Conservation (phyloP, 2,329 filamentous ascomycete species). For the Claviceps purpurea region DNA sequence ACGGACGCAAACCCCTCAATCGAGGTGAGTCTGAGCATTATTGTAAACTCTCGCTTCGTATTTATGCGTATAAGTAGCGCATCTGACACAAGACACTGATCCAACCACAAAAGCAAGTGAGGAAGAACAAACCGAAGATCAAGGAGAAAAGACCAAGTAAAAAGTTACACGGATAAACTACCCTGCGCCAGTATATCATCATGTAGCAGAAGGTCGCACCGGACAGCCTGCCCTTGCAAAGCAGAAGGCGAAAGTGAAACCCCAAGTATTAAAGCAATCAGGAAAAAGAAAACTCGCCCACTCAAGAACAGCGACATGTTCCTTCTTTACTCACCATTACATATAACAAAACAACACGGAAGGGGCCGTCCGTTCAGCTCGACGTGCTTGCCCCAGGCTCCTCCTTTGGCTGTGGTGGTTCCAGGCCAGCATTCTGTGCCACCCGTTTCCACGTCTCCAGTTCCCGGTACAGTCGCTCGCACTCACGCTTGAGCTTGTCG, state of each 20-base stretch:
- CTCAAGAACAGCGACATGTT: background rate
- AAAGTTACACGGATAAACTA: background rate
- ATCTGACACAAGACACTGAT: background rate
- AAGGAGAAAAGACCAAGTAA: background rate
- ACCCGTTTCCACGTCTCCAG: conserved; percentile 66
- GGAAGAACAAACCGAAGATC: background rate
- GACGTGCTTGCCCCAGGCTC: conserved; percentile 16
- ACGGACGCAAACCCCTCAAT: too few species aligned
- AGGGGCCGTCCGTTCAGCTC: conserved; percentile 14
- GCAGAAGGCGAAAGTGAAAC: background rate
- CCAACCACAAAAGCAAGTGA: background rate
- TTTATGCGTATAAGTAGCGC: background rate
- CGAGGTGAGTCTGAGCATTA: background rate
- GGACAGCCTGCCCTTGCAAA: background rate
- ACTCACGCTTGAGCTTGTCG: conserved; percentile 73
- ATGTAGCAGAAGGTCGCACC: background rate
- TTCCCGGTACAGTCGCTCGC: conserved; percentile 64
- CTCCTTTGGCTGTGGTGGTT: conserved; percentile 26
- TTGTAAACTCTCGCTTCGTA: background rate
- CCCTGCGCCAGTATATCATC: background rate
- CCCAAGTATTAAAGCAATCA: background rate
- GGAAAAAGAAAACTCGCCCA: background rate
- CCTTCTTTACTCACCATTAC: too few species aligned
- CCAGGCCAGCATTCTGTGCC: conserved; percentile 45
- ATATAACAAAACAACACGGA: too few species aligned